Evolutionary conservation across 768 basidiomycete genomes (phyloP), one percentile per base, ranked within the genome.

Genomic region (Boletus subcaerulescens): DNA sequence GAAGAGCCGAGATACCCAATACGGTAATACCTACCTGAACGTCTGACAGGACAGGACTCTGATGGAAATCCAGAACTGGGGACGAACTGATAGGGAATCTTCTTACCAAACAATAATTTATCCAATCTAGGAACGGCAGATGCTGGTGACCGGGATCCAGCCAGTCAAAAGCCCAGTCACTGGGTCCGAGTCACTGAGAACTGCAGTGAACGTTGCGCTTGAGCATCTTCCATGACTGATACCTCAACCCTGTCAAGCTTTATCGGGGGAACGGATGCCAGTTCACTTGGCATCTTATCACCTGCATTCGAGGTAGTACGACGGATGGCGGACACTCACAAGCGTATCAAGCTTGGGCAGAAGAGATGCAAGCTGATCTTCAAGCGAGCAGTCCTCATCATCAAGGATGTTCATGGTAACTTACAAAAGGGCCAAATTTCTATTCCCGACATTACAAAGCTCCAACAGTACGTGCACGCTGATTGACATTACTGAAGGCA

Each of bases 281-380:
- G 33, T 5, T 42, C 33, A n/a, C 47, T 51, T 17, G 15, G 20
- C n/a, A 18, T 17, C 9, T 44, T 53, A 20, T 39, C 15, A 10
- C 54, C 54, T 14, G 44, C 48, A 15, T 31, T 44, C 22, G 20
- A 33, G 1, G 5, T 50, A 24, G 38, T 55, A n/a, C 18, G 40
- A 5, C 32, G 26, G 5, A 57, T 57, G 45, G 15, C 26, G 22
- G 22, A 43, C 6, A 44, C 29, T 7, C 52, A 48, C 20, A 4
- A 4, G 3, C 41, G 13, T 11, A 31, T 57, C 50, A 52, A 48
- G 43, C 7, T 48, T 5, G 50, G 39, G 15, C 20, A 14, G 31
- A 47, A 20, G 31, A 35, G 43, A 52, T 57, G 56, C 41, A 45
- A 44, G 18, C 18, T 20, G 17, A 11, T 57, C 50, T 45, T 52